Conservation (phyloP, 441 rosid genomes). For the Pelargonium exstipulatum region DNA sequence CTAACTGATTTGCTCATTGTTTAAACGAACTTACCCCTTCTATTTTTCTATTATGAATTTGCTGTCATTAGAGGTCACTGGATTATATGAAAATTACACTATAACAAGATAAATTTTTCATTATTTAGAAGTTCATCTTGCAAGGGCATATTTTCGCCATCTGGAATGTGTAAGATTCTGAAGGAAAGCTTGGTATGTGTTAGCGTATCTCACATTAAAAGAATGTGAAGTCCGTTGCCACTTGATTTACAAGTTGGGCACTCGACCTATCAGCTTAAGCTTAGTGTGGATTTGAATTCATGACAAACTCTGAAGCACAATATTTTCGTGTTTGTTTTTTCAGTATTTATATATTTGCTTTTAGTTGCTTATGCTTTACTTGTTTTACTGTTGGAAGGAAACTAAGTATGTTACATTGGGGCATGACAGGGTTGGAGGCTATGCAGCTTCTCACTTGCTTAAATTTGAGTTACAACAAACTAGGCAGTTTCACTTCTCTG, state of each 20-base stretch:
- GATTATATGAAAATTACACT: not conserved
- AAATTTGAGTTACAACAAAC: conserved; percentile 64
- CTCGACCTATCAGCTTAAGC: no score
- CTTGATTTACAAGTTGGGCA: no score
- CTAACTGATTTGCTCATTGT: not conserved
- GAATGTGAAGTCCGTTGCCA: no score
- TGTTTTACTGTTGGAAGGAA: not conserved
- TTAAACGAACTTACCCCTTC: not conserved
- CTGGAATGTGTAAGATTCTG: not conserved
- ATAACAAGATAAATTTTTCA: not conserved
- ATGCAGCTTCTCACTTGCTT: conserved; percentile 69
- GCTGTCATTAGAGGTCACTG: not conserved
- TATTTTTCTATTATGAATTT: not conserved
- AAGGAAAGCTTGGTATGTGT: no score
- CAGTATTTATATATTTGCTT: not conserved
- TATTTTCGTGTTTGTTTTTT: not conserved
- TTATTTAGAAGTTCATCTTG: not conserved
- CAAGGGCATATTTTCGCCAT: not conserved
- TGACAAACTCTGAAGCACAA: not conserved
- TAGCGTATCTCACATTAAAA: no score
- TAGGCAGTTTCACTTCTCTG: conserved; percentile 62
- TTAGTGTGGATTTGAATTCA: not conserved
- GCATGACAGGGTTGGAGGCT: conserved; percentile 66
- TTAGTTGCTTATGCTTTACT: not conserved
- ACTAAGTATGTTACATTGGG: not conserved